Percentiles rank a stretch among this genome's conserved stretches.
These are phyloP conservation scores for Aspergillus sergii DNA, from an alignment of 2,329 filamentous ascomycete species.

Conservation along the genomic window DNA sequence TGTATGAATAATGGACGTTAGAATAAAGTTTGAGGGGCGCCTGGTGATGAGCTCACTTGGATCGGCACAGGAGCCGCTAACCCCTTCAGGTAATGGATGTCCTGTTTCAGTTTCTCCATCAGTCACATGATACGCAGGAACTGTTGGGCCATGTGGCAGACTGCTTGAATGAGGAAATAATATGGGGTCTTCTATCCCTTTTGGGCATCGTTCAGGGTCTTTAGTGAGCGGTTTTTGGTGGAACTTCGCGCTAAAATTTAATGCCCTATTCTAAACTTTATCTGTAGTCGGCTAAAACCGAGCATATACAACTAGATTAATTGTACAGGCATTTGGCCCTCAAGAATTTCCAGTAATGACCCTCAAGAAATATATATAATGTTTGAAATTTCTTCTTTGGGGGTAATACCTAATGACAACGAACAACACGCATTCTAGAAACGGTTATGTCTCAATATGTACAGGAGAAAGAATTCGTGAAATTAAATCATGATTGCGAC, in stretches of 20 bases:
- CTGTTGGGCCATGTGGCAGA: not conserved
- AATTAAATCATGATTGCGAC: not conserved
- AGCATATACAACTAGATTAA: not conserved
- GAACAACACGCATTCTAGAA: not conserved
- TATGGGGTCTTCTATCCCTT: not conserved
- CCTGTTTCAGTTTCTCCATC: not conserved
- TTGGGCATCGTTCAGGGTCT: not conserved
- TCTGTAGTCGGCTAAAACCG: not conserved
- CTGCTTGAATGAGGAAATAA: not conserved
- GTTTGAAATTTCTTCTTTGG: not conserved
- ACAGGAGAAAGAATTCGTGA: not conserved
- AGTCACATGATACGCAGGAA: not conserved
- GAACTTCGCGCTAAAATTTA: not conserved
- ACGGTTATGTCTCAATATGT: not conserved
- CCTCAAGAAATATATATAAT: not conserved
- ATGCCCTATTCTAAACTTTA: not conserved
- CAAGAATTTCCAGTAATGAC: not conserved
- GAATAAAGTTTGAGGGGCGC: not conserved
- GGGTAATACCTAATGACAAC: not conserved
- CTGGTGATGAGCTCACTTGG: not conserved
- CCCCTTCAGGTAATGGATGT: not conserved
- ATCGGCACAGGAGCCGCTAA: not conserved
- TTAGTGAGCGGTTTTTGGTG: not conserved
- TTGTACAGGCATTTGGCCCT: not conserved
- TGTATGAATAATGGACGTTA: not conserved